Base-by-base conservation (phyloP, 2,329 filamentous ascomycete genomes). In the Botrytis sinoallii region DNA sequence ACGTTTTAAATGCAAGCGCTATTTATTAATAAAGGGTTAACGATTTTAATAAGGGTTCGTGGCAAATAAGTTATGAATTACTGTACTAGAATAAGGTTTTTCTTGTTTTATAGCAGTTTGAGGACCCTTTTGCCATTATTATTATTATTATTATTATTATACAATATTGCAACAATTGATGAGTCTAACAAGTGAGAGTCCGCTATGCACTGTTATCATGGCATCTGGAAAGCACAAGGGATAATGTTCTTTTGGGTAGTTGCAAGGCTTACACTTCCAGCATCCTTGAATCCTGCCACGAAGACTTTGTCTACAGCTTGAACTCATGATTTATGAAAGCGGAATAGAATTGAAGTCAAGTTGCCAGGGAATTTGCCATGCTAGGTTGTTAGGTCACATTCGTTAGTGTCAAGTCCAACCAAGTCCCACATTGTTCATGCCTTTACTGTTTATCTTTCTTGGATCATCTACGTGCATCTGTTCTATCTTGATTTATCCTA, bases 251-350 rank as follows among this genome's bases (percentile, higher is more conserved):
- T 0, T 16, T n/a, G 48, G 48, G 12, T 6, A n/a, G 5, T n/a
- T 10, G 2, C 25, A 10, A 16, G 0, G 2, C 7, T 40, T 8
- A 10, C 6, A 16, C 1, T 16, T 16, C 7, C 3, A 18, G 25
- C 29, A 38, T 38, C 22, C 16, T 25, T 14, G 3, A n/a, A 35
- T 38, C 1, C 12, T n/a, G 20, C 18, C 1, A 8, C 16, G 7
- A 32, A 16, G n/a, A 25, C 9, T 16, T 16, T 18, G 29, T n/a
- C 20, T 1, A n/a, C 14, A 48, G 44, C 25, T 55, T 55, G 25
- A 5, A 35, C 25, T 25, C 5, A 52, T n/a, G 20, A 32, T 66
- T 16, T 7, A 66, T 18, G 32, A 32, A 32, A 52, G 14, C 12
- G 7, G 6, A 8, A 38, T 38, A 52, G 22, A 8, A 38, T 14